phyloP scores from a whole-genome alignment of 2,329 filamentous ascomycete species.

The Pyricularia pennisetigena region DNA sequence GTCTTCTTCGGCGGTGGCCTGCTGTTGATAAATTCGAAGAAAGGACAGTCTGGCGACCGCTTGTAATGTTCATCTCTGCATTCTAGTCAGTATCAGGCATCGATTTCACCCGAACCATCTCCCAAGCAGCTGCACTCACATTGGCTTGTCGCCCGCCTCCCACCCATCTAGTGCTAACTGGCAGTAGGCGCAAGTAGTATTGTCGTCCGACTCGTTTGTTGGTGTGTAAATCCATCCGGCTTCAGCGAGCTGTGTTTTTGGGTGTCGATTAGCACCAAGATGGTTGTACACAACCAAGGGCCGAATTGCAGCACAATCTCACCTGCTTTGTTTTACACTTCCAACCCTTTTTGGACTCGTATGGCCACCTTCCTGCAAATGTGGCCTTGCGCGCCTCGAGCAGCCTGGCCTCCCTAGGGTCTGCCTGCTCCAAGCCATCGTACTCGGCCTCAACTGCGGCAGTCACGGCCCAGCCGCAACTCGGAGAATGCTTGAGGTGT shows the following conservation, averaged over 20 bases:
- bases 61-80: constrained; percentile 74
- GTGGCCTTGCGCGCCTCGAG: constrained; percentile 70
- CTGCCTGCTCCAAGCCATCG: constrained; percentile 54
- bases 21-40: constrained; percentile 61
- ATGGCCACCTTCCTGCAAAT: constrained; percentile 78
- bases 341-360: constrained; percentile 82
- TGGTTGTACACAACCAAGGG: not conserved
- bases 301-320: constrained; percentile 14
- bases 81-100: constrained; percentile 5
- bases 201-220: constrained; percentile 71
- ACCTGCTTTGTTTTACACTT: constrained; percentile 84
- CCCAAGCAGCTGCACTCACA: constrained; percentile 37
- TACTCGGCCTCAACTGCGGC: constrained; percentile 51
- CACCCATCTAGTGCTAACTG: constrained; percentile 83
- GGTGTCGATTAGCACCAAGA: not conserved
- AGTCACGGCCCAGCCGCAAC: constrained; percentile 82
- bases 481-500: constrained; percentile 71
- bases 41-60: constrained; percentile 69
- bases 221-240: constrained; percentile 94
- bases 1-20: constrained; percentile 45
- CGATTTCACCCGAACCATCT: not conserved
- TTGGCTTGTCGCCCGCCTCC: constrained; percentile 86
- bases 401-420: constrained; percentile 65
- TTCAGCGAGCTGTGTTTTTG: constrained; percentile 58
- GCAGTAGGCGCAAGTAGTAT: constrained; percentile 87